Conservation (phyloP, 805 yeast genomes). For the Metschnikowia noctiluminum region DNA sequence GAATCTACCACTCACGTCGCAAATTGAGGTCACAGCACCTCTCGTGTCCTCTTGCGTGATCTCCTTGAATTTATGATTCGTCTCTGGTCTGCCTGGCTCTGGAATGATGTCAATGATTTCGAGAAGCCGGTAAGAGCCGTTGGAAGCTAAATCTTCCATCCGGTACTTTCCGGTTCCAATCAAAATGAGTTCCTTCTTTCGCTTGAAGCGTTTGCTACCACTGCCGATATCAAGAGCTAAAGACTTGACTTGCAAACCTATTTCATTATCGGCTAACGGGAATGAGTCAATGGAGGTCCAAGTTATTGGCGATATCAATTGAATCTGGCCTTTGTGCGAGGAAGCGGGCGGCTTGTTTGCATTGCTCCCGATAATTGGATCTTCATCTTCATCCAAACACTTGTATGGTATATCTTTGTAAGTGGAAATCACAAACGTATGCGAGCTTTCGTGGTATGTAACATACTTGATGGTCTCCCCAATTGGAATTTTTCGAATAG, state of each 20-base stretch:
- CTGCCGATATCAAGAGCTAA: slow-evolving; percentile 48
- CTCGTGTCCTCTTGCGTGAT: slow-evolving; percentile 69
- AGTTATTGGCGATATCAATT: slow-evolving; percentile 65
- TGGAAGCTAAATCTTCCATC: slow-evolving; percentile 76
- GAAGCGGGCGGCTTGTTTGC: slow-evolving; percentile 52
- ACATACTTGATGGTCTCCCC: slow-evolving; percentile 65
- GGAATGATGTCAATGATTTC: slow-evolving; percentile 84
- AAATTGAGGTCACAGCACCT: slow-evolving; percentile 78
- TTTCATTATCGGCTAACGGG: slow-evolving; percentile 64
- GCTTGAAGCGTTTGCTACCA: slow-evolving; percentile 39
- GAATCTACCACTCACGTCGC: slow-evolving; percentile 80
- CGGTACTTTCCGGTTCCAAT: slow-evolving; percentile 76
- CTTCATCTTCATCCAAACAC: slow-evolving; percentile 73
- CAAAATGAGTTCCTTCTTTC: slow-evolving; percentile 63
- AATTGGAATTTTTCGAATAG: slow-evolving; percentile 49
- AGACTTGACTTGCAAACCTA: slow-evolving; percentile 54
- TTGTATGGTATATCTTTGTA: slow-evolving; percentile 55
- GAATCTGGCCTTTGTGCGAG: slow-evolving; percentile 57
- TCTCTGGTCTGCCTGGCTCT: slow-evolving; percentile 83
- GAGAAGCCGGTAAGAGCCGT: slow-evolving; percentile 71
- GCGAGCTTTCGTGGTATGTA: slow-evolving; percentile 64
- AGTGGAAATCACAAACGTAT: slow-evolving; percentile 62
- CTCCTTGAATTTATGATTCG: slow-evolving; percentile 72
- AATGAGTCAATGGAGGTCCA: slow-evolving; percentile 76
- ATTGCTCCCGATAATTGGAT: slow-evolving; percentile 54